These are phyloP conservation scores for Aspergillus japonicus DNA, from an alignment of 2,329 filamentous ascomycete genomes.

Conservation along the genomic window DNA sequence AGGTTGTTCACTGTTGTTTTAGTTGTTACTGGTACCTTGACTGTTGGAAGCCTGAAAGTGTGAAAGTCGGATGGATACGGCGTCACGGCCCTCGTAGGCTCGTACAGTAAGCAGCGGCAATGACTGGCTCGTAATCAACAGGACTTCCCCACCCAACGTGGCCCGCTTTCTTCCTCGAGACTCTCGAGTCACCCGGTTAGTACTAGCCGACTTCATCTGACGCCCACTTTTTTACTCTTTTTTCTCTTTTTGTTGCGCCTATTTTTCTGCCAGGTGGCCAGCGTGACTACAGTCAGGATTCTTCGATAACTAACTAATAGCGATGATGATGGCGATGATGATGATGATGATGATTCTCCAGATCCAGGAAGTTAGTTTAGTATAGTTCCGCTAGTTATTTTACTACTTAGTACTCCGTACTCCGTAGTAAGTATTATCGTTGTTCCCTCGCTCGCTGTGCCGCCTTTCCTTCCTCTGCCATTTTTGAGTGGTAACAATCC, in stretches of 20 bases:
- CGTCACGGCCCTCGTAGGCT: background rate
- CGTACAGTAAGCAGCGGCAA: slow-evolving; percentile 12
- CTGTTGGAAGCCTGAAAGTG: too few species aligned
- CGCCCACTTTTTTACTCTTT: slow-evolving; percentile 12
- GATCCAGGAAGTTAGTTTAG: background rate
- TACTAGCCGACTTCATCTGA: background rate
- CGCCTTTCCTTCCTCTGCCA: slow-evolving; percentile 1
- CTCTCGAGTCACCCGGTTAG: background rate
- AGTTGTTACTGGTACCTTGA: too few species aligned
- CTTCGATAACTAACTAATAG: too few species aligned
- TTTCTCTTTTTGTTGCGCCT: slow-evolving; percentile 11
- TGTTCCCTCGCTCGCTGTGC: background rate
- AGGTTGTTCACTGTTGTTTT: too few species aligned
- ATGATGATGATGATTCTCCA: background rate
- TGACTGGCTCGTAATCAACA: slow-evolving; percentile 11
- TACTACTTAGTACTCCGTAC: too few species aligned
- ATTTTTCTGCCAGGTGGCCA: slow-evolving; percentile 1
- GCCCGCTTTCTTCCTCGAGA: slow-evolving; percentile 12
- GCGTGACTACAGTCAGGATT: background rate
- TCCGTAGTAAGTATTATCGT: too few species aligned
- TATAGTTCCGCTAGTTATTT: too few species aligned
- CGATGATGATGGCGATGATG: slow-evolving; percentile 3
- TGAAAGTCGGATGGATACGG: background rate
- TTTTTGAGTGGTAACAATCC: slow-evolving; percentile 12
- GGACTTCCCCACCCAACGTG: slow-evolving; percentile 15